Evolutionary conservation across 2,329 filamentous ascomycete genomes (phyloP).

Genomic region (Colletotrichum magnum): DNA sequence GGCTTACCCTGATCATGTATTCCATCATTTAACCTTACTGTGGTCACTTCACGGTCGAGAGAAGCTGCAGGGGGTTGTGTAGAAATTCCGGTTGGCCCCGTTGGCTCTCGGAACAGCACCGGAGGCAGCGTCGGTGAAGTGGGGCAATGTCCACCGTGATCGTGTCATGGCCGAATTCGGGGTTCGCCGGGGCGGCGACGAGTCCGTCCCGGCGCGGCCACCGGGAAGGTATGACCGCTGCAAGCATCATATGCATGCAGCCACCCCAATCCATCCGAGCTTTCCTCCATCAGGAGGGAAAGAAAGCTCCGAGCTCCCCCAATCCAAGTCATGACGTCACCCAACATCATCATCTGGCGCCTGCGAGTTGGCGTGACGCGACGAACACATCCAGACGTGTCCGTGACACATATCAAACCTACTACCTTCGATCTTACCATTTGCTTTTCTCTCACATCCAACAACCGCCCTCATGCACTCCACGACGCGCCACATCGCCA

Average conservation of each 20-base stretch:
- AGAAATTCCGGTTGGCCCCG: no score
- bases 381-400: slow-evolving; percentile 22
- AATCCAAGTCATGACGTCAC: slow-evolving; percentile 39
- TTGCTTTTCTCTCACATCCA: neutral
- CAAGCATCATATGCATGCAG: neutral
- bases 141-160: no score
- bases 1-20: neutral
- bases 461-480: slow-evolving; percentile 26
- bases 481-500: slow-evolving; percentile 32
- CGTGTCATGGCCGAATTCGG: no score
- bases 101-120: no score
- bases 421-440: neutral
- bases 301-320: neutral
- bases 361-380: slow-evolving; percentile 30
- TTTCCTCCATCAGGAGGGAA: neutral
- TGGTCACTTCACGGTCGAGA: no score
- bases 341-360: slow-evolving; percentile 29
- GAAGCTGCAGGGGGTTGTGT: no score
- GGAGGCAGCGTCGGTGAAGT: neutral
- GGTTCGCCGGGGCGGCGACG: no score
- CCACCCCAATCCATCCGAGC: neutral
- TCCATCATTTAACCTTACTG: neutral
- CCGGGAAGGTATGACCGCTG: neutral
- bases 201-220: no score
- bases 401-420: neutral